phyloP scores from a whole-genome alignment of 805 yeast species.

The Sugiyamaella qingdaonensis region DNA sequence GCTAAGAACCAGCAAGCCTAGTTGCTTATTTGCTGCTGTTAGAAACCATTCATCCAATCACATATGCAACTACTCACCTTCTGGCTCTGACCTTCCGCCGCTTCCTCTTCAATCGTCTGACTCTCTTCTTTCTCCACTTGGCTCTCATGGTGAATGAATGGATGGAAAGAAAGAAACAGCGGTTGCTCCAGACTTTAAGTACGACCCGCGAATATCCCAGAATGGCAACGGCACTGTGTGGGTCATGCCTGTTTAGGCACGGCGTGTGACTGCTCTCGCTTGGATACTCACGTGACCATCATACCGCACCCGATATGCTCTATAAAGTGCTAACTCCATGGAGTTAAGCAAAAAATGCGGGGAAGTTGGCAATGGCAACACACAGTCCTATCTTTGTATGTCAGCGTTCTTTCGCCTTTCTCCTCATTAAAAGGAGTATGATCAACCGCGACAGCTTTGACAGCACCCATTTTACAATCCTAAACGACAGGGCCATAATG shows the following conservation, averaged over 20 bases:
- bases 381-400: not conserved
- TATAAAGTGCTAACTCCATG: not conserved
- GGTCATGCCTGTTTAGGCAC: not conserved
- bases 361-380: not conserved
- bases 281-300: not conserved
- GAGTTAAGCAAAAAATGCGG: not conserved
- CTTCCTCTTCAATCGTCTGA: constrained; percentile 99
- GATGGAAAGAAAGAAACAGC: constrained; percentile 4
- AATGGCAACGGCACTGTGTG: not conserved
- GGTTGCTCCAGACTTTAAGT: constrained; percentile 1
- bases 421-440: not conserved
- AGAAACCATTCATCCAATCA: constrained; percentile 9
- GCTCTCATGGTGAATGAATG: constrained; percentile 38
- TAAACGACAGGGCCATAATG: not conserved
- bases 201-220: constrained; percentile 1
- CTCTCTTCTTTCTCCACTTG: constrained; percentile 99
- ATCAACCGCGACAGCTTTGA: too few species aligned
- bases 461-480: not conserved
- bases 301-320: not conserved
- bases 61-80: constrained; percentile 42
- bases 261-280: not conserved
- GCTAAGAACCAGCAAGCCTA: constrained; percentile 23
- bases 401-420: not conserved
- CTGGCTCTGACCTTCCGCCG: constrained; percentile 99
- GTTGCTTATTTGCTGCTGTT: constrained; percentile 23